Conservation (phyloP, 805 yeast species). For the Danielozyma ontarioensis region DNA sequence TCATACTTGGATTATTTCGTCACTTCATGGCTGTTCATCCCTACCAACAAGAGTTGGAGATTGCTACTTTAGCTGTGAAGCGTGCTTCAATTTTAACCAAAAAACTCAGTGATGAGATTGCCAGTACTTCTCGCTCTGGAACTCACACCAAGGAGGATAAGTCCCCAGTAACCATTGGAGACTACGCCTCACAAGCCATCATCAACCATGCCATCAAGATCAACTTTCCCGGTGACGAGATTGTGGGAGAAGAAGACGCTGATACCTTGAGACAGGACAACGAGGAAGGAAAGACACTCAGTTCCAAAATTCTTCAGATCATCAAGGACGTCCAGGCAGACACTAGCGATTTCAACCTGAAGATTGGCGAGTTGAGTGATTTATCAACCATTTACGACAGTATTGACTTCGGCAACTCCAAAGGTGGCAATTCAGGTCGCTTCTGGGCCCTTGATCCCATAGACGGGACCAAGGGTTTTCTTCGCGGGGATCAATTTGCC, state of each 20-base stretch:
- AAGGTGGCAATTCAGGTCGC: conserved; percentile 76
- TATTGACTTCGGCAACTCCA: conserved; percentile 74
- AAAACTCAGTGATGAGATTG: conserved; percentile 52
- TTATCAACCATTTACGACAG: conserved; percentile 51
- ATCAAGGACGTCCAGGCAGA: conserved; percentile 48
- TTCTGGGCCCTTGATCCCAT: conserved; percentile 98
- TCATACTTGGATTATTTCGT: conserved; percentile 1
- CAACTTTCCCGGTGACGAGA: conserved; percentile 78
- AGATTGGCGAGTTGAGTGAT: conserved; percentile 39
- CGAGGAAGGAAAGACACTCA: conserved; percentile 43
- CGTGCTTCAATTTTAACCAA: conserved; percentile 78
- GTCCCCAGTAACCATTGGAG: conserved; percentile 96
- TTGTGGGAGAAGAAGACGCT: conserved; percentile 95
- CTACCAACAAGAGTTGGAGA: conserved; percentile 61
- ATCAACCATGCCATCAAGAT: conserved; percentile 75
- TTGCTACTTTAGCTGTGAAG: conserved; percentile 88
- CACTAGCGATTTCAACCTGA: conserved; percentile 25
- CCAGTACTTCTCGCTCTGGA: conserved; percentile 41
- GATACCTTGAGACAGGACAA: conserved; percentile 44
- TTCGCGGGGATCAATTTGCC: conserved; percentile 95
- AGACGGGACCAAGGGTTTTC: conserved; percentile 95
- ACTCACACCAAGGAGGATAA: conserved; percentile 78
- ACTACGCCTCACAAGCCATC: conserved; percentile 92
- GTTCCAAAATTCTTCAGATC: conserved; percentile 53
- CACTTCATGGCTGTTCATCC: conserved; percentile 13